phyloP scores from a whole-genome alignment of 805 yeast species.

The Candida fluviatilis region DNA sequence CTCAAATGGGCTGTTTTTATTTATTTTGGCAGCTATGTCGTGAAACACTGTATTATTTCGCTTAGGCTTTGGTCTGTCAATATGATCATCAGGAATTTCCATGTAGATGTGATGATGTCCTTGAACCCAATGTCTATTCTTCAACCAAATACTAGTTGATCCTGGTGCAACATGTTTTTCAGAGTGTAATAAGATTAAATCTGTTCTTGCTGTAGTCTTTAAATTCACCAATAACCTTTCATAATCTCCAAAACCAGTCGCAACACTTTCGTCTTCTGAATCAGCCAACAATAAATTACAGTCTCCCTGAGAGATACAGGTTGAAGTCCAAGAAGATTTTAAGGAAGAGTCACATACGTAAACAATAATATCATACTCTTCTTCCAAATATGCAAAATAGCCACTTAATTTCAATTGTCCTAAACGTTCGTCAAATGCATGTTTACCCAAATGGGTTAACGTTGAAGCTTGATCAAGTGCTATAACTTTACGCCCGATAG shows the following conservation, averaged over 20 bases:
- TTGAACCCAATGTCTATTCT: slow-evolving; percentile 84
- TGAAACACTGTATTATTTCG: slow-evolving; percentile 12
- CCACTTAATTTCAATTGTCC: slow-evolving; percentile 85
- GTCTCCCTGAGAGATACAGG: slow-evolving; percentile 93
- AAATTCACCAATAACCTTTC: slow-evolving; percentile 71
- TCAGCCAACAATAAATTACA: slow-evolving; percentile 88
- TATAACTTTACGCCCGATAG: slow-evolving; percentile 68
- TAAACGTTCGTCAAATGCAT: slow-evolving; percentile 81
- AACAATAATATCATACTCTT: slow-evolving; percentile 78
- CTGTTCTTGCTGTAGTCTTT: slow-evolving; percentile 83
- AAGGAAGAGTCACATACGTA: slow-evolving; percentile 85
- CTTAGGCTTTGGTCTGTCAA: slow-evolving; percentile 1
- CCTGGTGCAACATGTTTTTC: slow-evolving; percentile 84
- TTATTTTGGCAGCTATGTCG: slow-evolving; percentile 33
- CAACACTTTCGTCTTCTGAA: slow-evolving; percentile 54
- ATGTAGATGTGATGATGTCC: slow-evolving; percentile 91
- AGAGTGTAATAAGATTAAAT: slow-evolving; percentile 77
- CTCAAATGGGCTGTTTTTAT: slow-evolving; percentile 33
- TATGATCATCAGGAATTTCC: slow-evolving; percentile 24
- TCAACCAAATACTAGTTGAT: slow-evolving; percentile 78
- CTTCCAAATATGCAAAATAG: slow-evolving; percentile 87
- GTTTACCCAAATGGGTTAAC: slow-evolving; percentile 75
- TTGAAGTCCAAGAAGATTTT: slow-evolving; percentile 83
- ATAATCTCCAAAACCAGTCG: slow-evolving; percentile 77
- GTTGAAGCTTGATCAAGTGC: slow-evolving; percentile 82